Evolutionary conservation across 768 basidiomycete species (phyloP).

Genomic region (Cubamyces sp.): DNA sequence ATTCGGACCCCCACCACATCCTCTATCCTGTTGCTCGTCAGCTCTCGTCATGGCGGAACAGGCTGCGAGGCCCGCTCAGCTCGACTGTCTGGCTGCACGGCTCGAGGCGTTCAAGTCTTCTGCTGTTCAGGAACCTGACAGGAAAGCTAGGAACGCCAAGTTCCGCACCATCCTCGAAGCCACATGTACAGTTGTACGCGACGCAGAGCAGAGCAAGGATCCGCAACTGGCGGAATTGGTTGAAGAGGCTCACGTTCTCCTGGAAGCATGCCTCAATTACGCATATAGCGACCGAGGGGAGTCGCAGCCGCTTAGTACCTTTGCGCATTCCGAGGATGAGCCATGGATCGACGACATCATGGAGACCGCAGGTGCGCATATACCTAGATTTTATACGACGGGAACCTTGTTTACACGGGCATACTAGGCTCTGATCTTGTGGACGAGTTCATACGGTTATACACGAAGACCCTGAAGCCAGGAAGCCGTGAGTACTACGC

Average conservation of each 20-base stretch:
- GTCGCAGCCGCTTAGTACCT: conserved; percentile 13
- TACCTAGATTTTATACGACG: too few species aligned
- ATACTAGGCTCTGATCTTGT: conserved; percentile 16
- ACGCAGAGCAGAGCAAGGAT: conserved; percentile 3
- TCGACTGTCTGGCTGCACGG: conserved; percentile 10
- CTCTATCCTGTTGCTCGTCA: background rate
- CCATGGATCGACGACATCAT: conserved; percentile 22
- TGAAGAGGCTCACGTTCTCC: conserved; percentile 13
- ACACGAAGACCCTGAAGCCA: conserved; percentile 12
- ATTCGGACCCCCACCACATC: background rate
- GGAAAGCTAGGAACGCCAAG: conserved; percentile 8
- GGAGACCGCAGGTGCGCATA: conserved; percentile 16
- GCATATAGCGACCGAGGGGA: conserved; percentile 21
- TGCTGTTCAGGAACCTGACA: conserved; percentile 12
- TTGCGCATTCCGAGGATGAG: conserved; percentile 24
- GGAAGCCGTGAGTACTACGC: conserved; percentile 18
- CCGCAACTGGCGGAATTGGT: conserved; percentile 6
- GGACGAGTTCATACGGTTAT: conserved; percentile 18
- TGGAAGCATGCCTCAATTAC: conserved; percentile 21
- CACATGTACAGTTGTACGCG: conserved; percentile 21
- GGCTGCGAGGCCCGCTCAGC: background rate
- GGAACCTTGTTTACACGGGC: background rate
- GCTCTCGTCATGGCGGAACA: conserved; percentile 1
- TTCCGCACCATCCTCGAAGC: conserved; percentile 15
- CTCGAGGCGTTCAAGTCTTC: conserved; percentile 9